These are phyloP conservation scores for Ilex aquifolium DNA, from an alignment of 257 asterid genomes.

Conservation along the genomic window DNA sequence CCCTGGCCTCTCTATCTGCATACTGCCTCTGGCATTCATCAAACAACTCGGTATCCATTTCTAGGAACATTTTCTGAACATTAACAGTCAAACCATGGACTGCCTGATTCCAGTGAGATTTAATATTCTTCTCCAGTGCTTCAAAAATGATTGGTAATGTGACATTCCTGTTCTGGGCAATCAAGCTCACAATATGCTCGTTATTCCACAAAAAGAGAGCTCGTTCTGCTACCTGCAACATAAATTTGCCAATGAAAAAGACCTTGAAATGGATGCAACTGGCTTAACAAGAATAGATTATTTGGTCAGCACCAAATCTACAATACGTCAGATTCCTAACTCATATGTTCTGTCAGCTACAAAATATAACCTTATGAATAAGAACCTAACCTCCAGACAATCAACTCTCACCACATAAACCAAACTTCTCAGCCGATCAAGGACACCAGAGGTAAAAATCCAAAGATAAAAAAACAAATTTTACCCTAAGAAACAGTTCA, in stretches of 20 bases:
- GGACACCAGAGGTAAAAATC: no score
- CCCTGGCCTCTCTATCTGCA: constrained; percentile 39
- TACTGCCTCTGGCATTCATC: constrained; percentile 65
- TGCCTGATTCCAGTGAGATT: constrained; percentile 78
- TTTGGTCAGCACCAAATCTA: no score
- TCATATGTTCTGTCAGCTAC: no score
- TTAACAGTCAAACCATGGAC: constrained; percentile 54
- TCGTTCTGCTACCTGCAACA: constrained; percentile 75
- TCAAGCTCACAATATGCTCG: constrained; percentile 54
- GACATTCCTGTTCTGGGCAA: constrained; percentile 54
- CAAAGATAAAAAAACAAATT: no score
- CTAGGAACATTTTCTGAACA: constrained; percentile 63
- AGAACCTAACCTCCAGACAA: no score
- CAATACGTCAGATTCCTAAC: no score
- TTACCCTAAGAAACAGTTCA: no score
- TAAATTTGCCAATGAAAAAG: constrained; percentile 10
- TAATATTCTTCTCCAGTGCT: constrained; percentile 62
- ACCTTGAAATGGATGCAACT: no score
- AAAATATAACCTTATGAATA: no score
- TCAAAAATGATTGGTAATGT: constrained; percentile 65
- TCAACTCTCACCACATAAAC: no score
- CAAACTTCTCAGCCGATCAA: no score
- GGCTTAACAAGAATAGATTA: no score
- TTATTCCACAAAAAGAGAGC: constrained; percentile 75
- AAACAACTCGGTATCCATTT: constrained; percentile 60